phyloP scores from a whole-genome alignment of 306 rosid species.

The Vigna reflexopilosa region DNA sequence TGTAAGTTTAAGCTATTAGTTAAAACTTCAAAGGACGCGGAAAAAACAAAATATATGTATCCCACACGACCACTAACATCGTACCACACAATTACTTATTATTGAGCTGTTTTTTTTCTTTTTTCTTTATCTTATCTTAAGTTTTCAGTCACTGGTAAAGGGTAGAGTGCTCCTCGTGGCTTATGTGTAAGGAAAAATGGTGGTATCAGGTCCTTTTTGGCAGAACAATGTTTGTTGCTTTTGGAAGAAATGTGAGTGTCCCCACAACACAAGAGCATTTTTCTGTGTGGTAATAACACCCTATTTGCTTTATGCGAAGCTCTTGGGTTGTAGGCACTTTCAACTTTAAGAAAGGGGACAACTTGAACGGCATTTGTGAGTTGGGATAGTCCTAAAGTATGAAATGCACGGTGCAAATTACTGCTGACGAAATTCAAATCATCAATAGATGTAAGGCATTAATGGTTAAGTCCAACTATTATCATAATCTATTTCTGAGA shows the following conservation, averaged over 20 bases:
- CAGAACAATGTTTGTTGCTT: conserved; percentile 42
- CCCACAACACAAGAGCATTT: conserved; percentile 51
- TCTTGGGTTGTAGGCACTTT: conserved; percentile 44
- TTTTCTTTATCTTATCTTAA: conserved; percentile 28
- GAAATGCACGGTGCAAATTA: conserved; percentile 46
- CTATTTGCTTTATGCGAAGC: conserved; percentile 45
- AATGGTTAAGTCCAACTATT: conserved; percentile 35
- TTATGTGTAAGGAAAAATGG: conserved; percentile 26
- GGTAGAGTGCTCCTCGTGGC: conserved; percentile 22
- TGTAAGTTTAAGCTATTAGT: conserved; percentile 43
- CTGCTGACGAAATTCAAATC: conserved; percentile 27
- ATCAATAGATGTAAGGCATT: conserved; percentile 39
- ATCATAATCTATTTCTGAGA: conserved; percentile 45
- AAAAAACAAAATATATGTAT: conserved; percentile 30
- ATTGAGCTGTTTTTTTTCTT: neutral
- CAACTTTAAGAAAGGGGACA: conserved; percentile 53
- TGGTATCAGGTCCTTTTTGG: conserved; percentile 31
- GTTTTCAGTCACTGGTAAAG: conserved; percentile 35
- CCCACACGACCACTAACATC: conserved; percentile 48
- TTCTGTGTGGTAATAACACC: conserved; percentile 29
- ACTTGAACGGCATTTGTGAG: conserved; percentile 47
- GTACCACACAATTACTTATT: conserved; percentile 42
- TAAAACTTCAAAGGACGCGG: conserved; percentile 1
- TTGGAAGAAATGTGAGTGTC: conserved; percentile 42
- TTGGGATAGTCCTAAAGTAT: conserved; percentile 47